Percentiles rank a stretch among this genome's conserved stretches.
These are phyloP conservation scores for Mycena leptocephala DNA, from an alignment of 768 basidiomycete species.

Conservation along the genomic window DNA sequence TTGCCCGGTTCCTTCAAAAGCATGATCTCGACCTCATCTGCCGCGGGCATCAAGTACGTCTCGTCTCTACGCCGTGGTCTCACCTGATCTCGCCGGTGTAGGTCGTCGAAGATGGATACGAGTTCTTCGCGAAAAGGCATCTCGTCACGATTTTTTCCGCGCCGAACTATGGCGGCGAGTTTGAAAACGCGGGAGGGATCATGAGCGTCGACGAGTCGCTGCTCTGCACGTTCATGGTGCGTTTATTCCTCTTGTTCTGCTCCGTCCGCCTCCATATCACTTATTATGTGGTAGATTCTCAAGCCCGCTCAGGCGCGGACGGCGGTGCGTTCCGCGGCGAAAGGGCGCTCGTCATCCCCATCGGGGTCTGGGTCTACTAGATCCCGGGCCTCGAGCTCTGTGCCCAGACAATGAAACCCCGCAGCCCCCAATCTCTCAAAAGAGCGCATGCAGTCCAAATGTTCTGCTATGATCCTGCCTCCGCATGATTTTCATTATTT, in stretches of 20 bases:
- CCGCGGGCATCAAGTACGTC: constrained; percentile 93
- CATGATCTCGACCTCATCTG: constrained; percentile 99
- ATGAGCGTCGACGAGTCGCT: constrained; percentile 17
- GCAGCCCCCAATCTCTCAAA: too few species aligned
- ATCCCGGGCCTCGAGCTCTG: not conserved
- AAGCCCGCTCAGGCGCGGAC: not conserved
- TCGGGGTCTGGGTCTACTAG: not conserved
- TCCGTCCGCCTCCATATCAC: not conserved
- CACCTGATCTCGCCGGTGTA: constrained; percentile 36
- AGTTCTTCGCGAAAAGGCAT: constrained; percentile 89
- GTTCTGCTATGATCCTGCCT: too few species aligned
- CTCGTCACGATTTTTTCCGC: constrained; percentile 88
- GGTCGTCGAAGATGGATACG: constrained; percentile 91
- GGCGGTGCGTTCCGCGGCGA: not conserved
- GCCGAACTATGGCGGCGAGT: constrained; percentile 84
- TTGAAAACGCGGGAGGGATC: constrained; percentile 80
- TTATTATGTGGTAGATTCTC: not conserved
- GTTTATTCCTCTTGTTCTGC: not conserved
- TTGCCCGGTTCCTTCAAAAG: constrained; percentile 97
- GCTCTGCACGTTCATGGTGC: constrained; percentile 18
- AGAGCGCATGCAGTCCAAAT: too few species aligned
- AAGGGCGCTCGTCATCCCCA: not conserved
- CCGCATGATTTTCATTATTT: too few species aligned
- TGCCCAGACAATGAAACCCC: too few species aligned
- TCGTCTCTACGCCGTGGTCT: constrained; percentile 75